A percentile compares a stretch with the other conserved stretches of the same genome.
These are phyloP conservation scores for Physcia stellaris DNA, from an alignment of 495 filamentous ascomycete species.

Conservation along the genomic window DNA sequence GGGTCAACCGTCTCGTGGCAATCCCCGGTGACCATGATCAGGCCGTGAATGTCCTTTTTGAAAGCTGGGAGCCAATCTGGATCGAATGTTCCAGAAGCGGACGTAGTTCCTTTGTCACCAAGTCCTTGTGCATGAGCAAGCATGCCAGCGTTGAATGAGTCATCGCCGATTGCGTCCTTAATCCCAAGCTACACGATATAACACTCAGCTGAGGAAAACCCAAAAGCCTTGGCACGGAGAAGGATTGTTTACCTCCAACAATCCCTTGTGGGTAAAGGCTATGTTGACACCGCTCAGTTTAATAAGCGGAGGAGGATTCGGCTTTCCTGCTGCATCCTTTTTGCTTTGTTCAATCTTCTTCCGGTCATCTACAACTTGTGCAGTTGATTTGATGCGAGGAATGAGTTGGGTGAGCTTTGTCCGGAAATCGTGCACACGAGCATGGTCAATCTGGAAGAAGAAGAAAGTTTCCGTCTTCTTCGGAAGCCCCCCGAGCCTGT, in stretches of 20 bases:
- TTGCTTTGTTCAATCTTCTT: too few species aligned
- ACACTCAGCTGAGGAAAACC: not conserved
- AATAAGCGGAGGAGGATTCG: too few species aligned
- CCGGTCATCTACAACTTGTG: too few species aligned
- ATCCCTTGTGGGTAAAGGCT: conserved; percentile 20
- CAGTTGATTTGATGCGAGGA: too few species aligned
- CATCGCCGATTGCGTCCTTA: conserved; percentile 12
- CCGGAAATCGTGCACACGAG: too few species aligned
- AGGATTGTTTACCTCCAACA: conserved; percentile 15
- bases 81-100: conserved; percentile 3
- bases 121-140: conserved; percentile 13
- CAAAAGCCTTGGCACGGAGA: not conserved
- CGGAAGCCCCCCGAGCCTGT: too few species aligned
- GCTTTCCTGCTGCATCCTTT: too few species aligned
- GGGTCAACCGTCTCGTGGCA: conserved; percentile 10
- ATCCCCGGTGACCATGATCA: conserved; percentile 19
- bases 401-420: too few species aligned
- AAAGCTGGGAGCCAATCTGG: conserved; percentile 20
- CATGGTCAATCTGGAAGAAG: too few species aligned
- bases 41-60: conserved; percentile 21
- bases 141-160: conserved; percentile 16
- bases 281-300: conserved; percentile 18
- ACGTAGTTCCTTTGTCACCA: conserved; percentile 11
- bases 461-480: too few species aligned
- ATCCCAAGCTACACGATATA: conserved; percentile 16